Evolutionary conservation across 2,329 filamentous ascomycete species (phyloP).

Genomic region (Fusarium virguliforme): DNA sequence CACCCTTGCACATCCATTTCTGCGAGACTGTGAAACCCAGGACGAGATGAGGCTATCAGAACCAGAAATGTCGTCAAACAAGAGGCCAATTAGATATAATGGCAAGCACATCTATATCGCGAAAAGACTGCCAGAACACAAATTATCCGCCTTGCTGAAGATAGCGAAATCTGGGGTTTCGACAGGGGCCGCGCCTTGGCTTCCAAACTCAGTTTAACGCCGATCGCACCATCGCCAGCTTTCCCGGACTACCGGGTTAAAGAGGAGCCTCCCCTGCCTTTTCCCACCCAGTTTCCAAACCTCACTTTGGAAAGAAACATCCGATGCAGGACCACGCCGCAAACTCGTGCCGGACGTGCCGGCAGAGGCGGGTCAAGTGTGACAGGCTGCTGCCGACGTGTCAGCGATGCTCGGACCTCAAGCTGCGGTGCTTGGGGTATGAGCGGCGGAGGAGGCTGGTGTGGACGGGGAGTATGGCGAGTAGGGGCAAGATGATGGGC

Average conservation of each 20-base stretch:
- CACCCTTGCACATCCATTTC: background rate
- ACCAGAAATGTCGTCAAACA: constrained; percentile 28
- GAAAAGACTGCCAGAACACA: background rate
- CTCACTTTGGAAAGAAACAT: background rate
- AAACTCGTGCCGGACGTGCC: constrained; percentile 32
- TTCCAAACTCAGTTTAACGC: constrained; percentile 28
- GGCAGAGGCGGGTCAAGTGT: constrained; percentile 31
- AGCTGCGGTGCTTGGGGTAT: constrained; percentile 27
- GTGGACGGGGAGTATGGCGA: constrained; percentile 32
- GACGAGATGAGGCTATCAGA: constrained; percentile 26
- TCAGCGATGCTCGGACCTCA: constrained; percentile 18
- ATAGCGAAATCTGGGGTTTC: constrained; percentile 11
- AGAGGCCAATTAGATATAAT: constrained; percentile 18
- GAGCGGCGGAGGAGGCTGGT: constrained; percentile 18
- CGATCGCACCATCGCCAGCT: constrained; percentile 18
- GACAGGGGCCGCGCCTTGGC: constrained; percentile 30
- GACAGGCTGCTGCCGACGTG: constrained; percentile 27
- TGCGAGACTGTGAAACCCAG: background rate
- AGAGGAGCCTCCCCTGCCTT: background rate
- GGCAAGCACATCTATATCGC: background rate
- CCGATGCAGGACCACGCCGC: constrained; percentile 15
- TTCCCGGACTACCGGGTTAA: constrained; percentile 1
- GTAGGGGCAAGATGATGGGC: constrained; percentile 30
- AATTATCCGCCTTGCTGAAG: background rate
- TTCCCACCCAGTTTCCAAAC: background rate